Evolutionary conservation across 345 rosid genomes (phyloP), one percentile per base, ranked within the genome.

Genomic region (Sapria himalayana): DNA sequence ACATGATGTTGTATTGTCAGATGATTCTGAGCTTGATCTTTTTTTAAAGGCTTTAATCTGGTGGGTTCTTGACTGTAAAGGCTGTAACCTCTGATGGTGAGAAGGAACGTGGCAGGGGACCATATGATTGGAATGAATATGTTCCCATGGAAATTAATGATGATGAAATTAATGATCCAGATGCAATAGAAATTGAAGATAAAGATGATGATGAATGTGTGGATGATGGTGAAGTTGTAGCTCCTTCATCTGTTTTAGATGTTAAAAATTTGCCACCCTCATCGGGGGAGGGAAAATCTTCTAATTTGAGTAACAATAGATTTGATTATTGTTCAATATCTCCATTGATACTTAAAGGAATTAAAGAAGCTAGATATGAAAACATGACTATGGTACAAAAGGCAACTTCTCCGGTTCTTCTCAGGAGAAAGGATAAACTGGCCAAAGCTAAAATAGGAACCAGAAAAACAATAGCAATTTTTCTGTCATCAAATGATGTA

Each of bases 391-490:
- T 82, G 29, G 98, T 89, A 14, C 94, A 89, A 51, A 94, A 74
- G 49, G 94, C 98, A 51, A 72, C 94, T 25, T 94, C 79, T 59
- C 93, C 93, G 3, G 54, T 61, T 21, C 74, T 79, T 45, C 84
- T 89, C 22, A 72, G 74, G 71, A 94, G 95, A 45, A 91, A 84
- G 74, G 99, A 91, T 73, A 85, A 82, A 21, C 61, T 91, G 49
- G 95, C 99, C 42, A 91, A 84, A 73, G 99, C 99, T 65, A 91
- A 69, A 61, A 84, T 94, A 1, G 99, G 99, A 51, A 84, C 96
- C 4, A 96, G 96, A 45, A 91, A 91, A 71, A 84, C 96, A 4
- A 78, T 91, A 32, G 96, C 94, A 1, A 84, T 84, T 64, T 59
- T 91, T n/a, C 93, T 84, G 66, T 95, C 99, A 31, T 73, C 93